phyloP scores from a whole-genome alignment of 129 eudicot species.

The Artemisia argyi region DNA sequence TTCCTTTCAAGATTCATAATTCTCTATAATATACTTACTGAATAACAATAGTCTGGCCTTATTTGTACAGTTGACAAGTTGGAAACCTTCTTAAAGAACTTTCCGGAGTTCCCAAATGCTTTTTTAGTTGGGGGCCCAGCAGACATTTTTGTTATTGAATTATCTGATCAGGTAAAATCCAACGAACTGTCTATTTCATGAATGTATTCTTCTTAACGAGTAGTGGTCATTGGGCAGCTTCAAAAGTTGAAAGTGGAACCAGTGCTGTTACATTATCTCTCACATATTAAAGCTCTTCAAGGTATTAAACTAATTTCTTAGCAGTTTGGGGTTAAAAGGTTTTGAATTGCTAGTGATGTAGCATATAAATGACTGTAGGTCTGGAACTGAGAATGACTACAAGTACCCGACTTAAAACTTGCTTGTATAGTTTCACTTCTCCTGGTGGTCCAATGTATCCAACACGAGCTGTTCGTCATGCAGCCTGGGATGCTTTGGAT shows the following conservation, averaged over 20 bases:
- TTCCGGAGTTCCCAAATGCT: constrained; percentile 77
- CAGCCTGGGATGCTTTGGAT: constrained; percentile 96
- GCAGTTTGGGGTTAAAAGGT: neutral
- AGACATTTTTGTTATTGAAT: constrained; percentile 74
- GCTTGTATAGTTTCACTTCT: constrained; percentile 95
- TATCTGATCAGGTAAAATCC: constrained; percentile 75
- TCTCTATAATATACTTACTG: constrained; percentile 28
- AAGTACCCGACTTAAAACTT: constrained; percentile 83
- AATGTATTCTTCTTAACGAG: constrained; percentile 1
- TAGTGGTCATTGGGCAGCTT: constrained; percentile 45
- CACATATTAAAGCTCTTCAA: constrained; percentile 65
- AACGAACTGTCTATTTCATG: constrained; percentile 1
- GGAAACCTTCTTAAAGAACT: constrained; percentile 59
- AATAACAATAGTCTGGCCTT: neutral
- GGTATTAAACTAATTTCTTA: constrained; percentile 37
- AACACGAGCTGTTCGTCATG: constrained; percentile 97
- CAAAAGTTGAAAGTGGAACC: constrained; percentile 95
- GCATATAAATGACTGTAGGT: constrained; percentile 47
- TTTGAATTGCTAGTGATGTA: neutral
- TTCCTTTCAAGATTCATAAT: constrained; percentile 67
- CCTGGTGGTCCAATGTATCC: constrained; percentile 99
- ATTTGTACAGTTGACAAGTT: constrained; percentile 64
- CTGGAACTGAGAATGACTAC: constrained; percentile 90
- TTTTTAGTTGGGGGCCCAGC: constrained; percentile 81
- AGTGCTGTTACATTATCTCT: constrained; percentile 81